Evolutionary conservation across 805 yeast genomes (phyloP).

Genomic region (Debaryomyces tyrocola): DNA sequence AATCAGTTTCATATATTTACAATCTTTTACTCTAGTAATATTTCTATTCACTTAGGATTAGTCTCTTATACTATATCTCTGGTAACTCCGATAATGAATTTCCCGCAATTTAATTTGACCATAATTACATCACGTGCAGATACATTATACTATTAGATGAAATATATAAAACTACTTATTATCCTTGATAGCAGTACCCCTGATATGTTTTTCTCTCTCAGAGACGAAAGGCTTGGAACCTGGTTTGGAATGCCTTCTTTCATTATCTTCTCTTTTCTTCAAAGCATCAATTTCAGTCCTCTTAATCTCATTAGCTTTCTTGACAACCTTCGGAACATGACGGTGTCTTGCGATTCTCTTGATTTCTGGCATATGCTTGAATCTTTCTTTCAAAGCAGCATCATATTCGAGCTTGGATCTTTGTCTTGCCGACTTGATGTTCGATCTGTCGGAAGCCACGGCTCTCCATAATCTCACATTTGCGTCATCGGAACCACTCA

Average conservation of each 20-base stretch:
- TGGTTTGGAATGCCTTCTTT: conserved; percentile 72
- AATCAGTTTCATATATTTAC: no score
- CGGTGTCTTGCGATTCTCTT: conserved; percentile 87
- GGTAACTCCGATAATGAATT: neutral
- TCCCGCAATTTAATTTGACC: conserved; percentile 6
- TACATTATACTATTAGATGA: no score
- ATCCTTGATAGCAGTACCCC: conserved; percentile 72
- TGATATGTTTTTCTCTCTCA: conserved; percentile 85
- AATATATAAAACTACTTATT: conserved; percentile 2
- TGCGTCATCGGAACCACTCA: conserved; percentile 95
- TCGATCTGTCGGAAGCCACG: conserved; percentile 79
- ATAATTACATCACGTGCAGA: neutral
- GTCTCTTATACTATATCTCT: neutral
- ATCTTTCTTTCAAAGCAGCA: conserved; percentile 86
- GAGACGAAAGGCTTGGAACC: conserved; percentile 57
- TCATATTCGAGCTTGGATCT: conserved; percentile 86
- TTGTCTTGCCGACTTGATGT: conserved; percentile 76
- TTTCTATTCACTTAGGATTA: no score
- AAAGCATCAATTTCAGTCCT: conserved; percentile 67
- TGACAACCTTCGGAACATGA: conserved; percentile 83
- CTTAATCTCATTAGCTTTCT: conserved; percentile 88
- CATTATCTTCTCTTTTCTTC: conserved; percentile 80
- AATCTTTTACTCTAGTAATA: no score
- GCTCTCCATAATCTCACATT: conserved; percentile 94
- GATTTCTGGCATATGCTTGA: conserved; percentile 95